Evolutionary conservation across 2,329 filamentous ascomycete species (phyloP).

Genomic region (Monilinia aucupariae): DNA sequence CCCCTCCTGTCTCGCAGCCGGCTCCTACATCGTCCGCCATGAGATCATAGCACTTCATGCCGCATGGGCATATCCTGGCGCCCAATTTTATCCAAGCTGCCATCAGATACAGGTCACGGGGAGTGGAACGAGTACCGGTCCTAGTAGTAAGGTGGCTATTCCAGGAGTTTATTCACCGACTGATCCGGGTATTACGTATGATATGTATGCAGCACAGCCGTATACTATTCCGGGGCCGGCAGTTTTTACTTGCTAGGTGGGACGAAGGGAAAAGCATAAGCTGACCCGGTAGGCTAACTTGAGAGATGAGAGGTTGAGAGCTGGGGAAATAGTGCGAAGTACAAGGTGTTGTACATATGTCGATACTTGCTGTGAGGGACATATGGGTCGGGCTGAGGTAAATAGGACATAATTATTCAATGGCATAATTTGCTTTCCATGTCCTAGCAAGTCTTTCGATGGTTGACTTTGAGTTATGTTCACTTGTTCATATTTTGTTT

Average conservation of each 20-base stretch:
- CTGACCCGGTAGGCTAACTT: neutral
- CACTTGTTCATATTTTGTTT: no score
- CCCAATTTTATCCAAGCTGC: slow-evolving; percentile 33
- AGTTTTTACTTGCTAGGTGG: slow-evolving; percentile 31
- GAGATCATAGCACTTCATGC: slow-evolving; percentile 47
- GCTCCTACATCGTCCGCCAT: slow-evolving; percentile 50
- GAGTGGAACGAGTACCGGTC: slow-evolving; percentile 40
- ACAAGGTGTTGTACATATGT: neutral
- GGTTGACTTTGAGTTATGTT: no score
- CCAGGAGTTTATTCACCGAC: slow-evolving; percentile 44
- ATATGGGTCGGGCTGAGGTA: accelerated
- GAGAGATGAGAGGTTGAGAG: neutral
- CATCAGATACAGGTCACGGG: slow-evolving; percentile 44
- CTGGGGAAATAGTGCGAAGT: neutral
- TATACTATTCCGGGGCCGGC: slow-evolving; percentile 41
- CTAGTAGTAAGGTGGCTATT: slow-evolving; percentile 39
- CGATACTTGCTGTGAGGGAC: no score
- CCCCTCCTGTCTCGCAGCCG: slow-evolving; percentile 46
- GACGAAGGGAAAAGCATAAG: no score
- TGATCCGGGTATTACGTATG: slow-evolving; percentile 38
- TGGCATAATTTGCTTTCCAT: neutral
- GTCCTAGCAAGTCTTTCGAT: no score
- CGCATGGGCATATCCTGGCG: slow-evolving; percentile 36
- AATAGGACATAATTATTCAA: neutral
- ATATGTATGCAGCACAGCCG: slow-evolving; percentile 40